phyloP scores from a whole-genome alignment of 192 early-diverging fungal genomes.

The Phlyctochytrium bullatum region DNA sequence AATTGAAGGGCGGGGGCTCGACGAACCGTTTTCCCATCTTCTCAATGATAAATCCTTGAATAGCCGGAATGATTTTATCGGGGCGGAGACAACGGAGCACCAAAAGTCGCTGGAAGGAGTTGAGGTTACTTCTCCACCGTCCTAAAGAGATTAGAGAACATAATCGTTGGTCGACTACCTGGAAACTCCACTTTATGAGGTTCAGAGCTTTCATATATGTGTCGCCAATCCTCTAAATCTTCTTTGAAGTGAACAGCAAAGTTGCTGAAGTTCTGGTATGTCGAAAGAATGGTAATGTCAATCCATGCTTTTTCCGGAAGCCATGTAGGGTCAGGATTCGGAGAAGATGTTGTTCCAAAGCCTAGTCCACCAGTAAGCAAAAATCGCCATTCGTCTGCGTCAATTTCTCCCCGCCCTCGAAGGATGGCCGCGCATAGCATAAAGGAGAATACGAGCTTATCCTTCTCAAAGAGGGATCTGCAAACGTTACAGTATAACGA shows the following conservation, averaged over 20 bases:
- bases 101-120: constrained; percentile 48
- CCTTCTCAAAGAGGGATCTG: constrained; percentile 63
- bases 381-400: constrained; percentile 53
- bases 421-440: constrained; percentile 52
- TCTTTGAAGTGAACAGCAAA: constrained; percentile 35
- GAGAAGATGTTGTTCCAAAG: constrained; percentile 19
- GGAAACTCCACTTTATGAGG: constrained; percentile 48
- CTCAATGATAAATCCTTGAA: constrained; percentile 51
- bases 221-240: constrained; percentile 44
- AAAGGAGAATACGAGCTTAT: constrained; percentile 63
- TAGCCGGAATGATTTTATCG: constrained; percentile 54
- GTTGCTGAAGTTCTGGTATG: constrained; percentile 36
- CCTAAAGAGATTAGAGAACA: constrained; percentile 11
- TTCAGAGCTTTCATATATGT: constrained; percentile 47
- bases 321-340: constrained; percentile 52
- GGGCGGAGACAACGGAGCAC: constrained; percentile 52
- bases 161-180: constrained; percentile 21
- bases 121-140: constrained; percentile 40
- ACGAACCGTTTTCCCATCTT: constrained; percentile 58
- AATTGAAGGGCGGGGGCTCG: constrained; percentile 60
- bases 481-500: constrained; percentile 60
- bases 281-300: constrained; percentile 47
- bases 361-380: constrained; percentile 56
- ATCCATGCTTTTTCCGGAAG: constrained; percentile 52
- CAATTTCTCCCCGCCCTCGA: constrained; percentile 45